Base-by-base conservation (phyloP, 148 eudicot genomes). In the Beta vulgaris region DNA sequence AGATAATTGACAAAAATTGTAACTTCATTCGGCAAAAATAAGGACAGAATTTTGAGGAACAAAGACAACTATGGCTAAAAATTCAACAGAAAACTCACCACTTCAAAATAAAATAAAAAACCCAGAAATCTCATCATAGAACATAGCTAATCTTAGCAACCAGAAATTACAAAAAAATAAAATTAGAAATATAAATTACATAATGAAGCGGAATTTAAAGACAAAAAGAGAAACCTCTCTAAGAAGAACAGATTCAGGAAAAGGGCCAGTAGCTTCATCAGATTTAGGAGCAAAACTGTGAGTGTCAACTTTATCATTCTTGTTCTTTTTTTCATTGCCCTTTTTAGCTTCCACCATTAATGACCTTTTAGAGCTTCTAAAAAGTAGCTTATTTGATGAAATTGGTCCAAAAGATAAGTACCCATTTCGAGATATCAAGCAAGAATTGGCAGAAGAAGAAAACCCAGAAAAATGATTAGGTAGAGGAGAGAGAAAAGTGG, bases 241-340 rank as follows among this genome's bases (percentile, higher is more conserved):
- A 65, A 93, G 93, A 28, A 93, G 87, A 26, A 91, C 84, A 73
- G 98, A 85, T 87, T 93, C 97, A 36, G 98, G 98, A 39, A 88
- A 93, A 46, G 87, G 84, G 48, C 98, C 98, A 64, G 88, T 89
- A 73, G 93, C 79, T 82, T 93, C 98, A 81, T 93, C 91, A 4
- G 89, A 88, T 78, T 78, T 91, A 23, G 90, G 68, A 19, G 71
- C 81, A 59, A 89, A 91, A 83, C 90, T 89, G 42, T 93, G 98
- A 29, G 68, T 42, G 69, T 89, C 91, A 32, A 40, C 66, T 76
- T 85, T 89, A 51, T 83, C 84, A 23, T 81, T 82, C 19, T 77
- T 81, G 2, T 62, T 77, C 19, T 81, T 85, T n/a, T 75, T 83
- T 8, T 75, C 72, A 11, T 71, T 44, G 29, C 81, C 77, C 78